Conservation (phyloP, 495 filamentous ascomycete species). For the Neurospora sp. region DNA sequence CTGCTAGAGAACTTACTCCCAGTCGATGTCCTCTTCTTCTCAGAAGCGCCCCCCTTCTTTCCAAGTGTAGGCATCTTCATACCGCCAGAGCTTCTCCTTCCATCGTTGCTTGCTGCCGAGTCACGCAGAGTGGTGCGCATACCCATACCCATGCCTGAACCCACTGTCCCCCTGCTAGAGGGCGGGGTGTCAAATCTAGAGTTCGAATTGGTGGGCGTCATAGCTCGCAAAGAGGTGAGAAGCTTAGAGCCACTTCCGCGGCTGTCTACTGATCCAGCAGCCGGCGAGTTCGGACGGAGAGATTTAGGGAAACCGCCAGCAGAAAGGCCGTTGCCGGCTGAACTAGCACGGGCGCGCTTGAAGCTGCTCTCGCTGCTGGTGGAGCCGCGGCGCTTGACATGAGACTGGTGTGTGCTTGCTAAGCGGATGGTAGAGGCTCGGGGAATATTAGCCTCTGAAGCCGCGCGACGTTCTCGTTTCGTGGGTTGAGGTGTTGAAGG, state of each 20-base stretch:
- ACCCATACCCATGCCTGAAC: constrained; percentile 6
- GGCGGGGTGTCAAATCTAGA: constrained; percentile 14
- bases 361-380: constrained; percentile 42
- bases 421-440: background rate
- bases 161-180: background rate
- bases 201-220: constrained; percentile 26
- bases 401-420: background rate
- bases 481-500: background rate
- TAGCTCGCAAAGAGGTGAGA: constrained; percentile 23
- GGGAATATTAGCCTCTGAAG: constrained; percentile 7
- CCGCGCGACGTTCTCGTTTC: constrained; percentile 5
- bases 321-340: background rate
- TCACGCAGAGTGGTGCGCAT: constrained; percentile 25
- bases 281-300: constrained; percentile 11
- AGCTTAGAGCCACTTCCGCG: background rate
- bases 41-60: constrained; percentile 14
- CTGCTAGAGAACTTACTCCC: constrained; percentile 29
- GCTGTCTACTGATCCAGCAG: background rate
- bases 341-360: constrained; percentile 22
- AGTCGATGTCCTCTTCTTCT: constrained; percentile 1
- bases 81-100: constrained; percentile 11
- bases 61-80: constrained; percentile 27
- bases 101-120: constrained; percentile 1
- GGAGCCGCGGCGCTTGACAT: constrained; percentile 30
- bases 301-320: constrained; percentile 25